phyloP scores from a whole-genome alignment of 2,329 filamentous ascomycete genomes.

The Hypoxylon sp. region DNA sequence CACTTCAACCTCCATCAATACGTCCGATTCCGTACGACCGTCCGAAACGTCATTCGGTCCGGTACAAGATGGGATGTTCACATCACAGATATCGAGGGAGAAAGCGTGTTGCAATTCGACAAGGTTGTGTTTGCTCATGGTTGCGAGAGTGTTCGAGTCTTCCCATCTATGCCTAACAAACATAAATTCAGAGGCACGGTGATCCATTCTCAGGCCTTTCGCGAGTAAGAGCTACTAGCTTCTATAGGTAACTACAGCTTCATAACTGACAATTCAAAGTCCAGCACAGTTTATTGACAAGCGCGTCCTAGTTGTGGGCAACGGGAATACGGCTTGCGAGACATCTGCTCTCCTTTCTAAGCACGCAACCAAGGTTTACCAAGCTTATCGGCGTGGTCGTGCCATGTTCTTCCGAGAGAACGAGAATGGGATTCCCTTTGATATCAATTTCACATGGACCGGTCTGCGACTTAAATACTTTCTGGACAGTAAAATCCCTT shows the following conservation, averaged over 20 bases:
- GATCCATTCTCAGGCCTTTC: conserved; percentile 36
- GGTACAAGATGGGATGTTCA: conserved; percentile 31
- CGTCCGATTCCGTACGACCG: conserved; percentile 28
- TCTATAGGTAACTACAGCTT: not conserved
- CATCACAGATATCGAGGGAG: conserved; percentile 20
- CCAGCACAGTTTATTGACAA: conserved; percentile 27
- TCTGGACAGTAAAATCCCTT: conserved; percentile 28
- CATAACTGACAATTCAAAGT: conserved; percentile 3
- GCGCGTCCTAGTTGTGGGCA: conserved; percentile 33
- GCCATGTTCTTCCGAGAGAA: conserved; percentile 29
- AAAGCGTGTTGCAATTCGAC: conserved; percentile 22
- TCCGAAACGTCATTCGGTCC: conserved; percentile 27
- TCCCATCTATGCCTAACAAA: conserved; percentile 26
- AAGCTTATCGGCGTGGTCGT: conserved; percentile 30
- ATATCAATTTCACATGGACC: conserved; percentile 29
- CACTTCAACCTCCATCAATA: conserved; percentile 30
- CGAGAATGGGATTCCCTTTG: conserved; percentile 31
- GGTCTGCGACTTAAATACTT: conserved; percentile 32
- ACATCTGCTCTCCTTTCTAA: conserved; percentile 17
- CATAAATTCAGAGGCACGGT: conserved; percentile 32
- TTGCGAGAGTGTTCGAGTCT: conserved; percentile 18
- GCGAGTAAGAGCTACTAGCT: conserved; percentile 9
- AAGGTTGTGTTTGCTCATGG: conserved; percentile 36
- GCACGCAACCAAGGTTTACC: conserved; percentile 29
- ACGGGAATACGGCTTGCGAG: conserved; percentile 36